Evolutionary conservation across 225 moss, liverwort and hornwort genomes (phyloP).

Genomic region (Takakia lepidozioides): DNA sequence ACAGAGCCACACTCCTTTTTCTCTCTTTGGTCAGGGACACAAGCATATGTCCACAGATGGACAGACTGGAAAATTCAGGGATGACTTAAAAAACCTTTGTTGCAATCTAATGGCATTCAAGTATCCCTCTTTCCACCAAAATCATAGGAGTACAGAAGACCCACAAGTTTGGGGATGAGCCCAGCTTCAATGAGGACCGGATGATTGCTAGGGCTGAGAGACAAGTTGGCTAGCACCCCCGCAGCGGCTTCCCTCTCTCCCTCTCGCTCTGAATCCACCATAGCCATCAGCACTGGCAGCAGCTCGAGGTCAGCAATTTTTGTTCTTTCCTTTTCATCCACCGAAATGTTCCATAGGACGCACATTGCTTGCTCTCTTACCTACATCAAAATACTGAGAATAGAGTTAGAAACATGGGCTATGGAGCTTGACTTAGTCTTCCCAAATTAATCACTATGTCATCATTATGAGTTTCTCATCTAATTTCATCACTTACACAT

Average conservation of each 20-base stretch:
- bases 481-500: too few species aligned
- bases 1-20: too few species aligned
- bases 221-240: constrained; percentile 67
- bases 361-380: constrained; percentile 67
- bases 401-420: not conserved
- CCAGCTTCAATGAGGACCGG: constrained; percentile 50
- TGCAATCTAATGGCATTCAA: too few species aligned
- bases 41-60: too few species aligned
- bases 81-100: too few species aligned
- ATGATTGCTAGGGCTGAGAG: constrained; percentile 45
- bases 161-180: constrained; percentile 61
- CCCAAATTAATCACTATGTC: too few species aligned
- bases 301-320: constrained; percentile 66
- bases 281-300: constrained; percentile 42
- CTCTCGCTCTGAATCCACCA: constrained; percentile 44
- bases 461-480: too few species aligned
- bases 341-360: constrained; percentile 75
- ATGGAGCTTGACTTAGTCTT: constrained; percentile 1
- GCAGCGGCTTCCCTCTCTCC: constrained; percentile 73
- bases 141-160: too few species aligned
- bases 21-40: too few species aligned
- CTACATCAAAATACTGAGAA: too few species aligned
- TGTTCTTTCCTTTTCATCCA: constrained; percentile 49
- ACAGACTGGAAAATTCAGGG: too few species aligned
- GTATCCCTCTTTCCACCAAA: too few species aligned